These are phyloP conservation scores for Fusarium nurragi DNA, from an alignment of 2,329 filamentous ascomycete species.

Conservation along the genomic window DNA sequence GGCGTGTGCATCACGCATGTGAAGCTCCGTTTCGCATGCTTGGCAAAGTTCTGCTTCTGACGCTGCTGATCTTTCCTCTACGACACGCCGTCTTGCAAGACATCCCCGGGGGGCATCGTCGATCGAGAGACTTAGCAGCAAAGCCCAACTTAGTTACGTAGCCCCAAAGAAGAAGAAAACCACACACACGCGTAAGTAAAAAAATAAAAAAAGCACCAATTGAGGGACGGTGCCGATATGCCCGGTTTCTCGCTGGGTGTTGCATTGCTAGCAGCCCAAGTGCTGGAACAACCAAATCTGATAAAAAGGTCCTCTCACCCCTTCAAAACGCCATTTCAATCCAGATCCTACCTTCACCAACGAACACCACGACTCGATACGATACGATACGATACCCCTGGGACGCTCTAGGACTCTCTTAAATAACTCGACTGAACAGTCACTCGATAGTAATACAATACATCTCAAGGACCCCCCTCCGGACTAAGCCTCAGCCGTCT, in stretches of 20 bases:
- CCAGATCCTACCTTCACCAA: constrained; percentile 14
- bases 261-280: neutral
- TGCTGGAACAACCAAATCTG: constrained; percentile 9
- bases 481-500: constrained; percentile 45
- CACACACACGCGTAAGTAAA: neutral
- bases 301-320: constrained; percentile 24
- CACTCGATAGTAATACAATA: neutral
- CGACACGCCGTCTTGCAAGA: constrained; percentile 26
- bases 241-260: constrained; percentile 11
- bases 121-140: constrained; percentile 19
- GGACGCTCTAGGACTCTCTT: constrained; percentile 16
- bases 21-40: constrained; percentile 16
- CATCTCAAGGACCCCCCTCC: constrained; percentile 1
- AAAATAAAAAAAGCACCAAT: neutral
- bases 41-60: constrained; percentile 10
- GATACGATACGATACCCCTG: neutral
- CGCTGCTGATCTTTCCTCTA: constrained; percentile 32
- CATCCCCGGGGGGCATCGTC: constrained; percentile 27
- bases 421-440: neutral
- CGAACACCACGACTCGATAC: neutral
- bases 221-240: constrained; percentile 13
- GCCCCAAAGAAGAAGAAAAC: neutral
- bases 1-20: neutral
- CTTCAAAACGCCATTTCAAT: neutral
- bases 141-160: constrained; percentile 17